phyloP scores from a whole-genome alignment of 225 moss, liverwort and hornwort genomes.

The Pleurozium schreberi region DNA sequence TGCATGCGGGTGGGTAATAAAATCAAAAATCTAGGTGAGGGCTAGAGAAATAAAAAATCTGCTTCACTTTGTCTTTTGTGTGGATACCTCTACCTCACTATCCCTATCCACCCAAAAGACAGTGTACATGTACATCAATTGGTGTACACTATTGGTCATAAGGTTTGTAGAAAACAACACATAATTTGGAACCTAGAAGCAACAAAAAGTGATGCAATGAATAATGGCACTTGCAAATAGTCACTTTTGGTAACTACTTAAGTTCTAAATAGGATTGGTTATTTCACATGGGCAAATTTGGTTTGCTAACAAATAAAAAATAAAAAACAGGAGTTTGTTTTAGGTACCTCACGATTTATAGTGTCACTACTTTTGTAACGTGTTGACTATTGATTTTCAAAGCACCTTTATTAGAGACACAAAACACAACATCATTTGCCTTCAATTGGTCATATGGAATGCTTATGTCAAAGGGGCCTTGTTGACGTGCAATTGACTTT shows the following conservation, averaged over 20 bases:
- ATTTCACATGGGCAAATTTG: not conserved
- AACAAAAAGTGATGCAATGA: not conserved
- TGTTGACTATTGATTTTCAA: slow-evolving; percentile 25
- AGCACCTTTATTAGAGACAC: not conserved
- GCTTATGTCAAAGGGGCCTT: slow-evolving; percentile 59
- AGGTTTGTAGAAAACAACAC: not conserved
- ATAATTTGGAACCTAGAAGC: not conserved
- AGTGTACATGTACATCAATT: too few relatives aligned
- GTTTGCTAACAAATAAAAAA: not conserved
- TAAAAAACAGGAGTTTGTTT: not conserved
- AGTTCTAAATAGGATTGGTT: accelerated
- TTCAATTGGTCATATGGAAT: slow-evolving; percentile 65
- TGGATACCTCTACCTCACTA: too few relatives aligned
- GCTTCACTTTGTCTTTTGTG: too few relatives aligned
- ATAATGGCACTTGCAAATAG: accelerated
- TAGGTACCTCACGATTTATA: not conserved
- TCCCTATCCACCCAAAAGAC: too few relatives aligned
- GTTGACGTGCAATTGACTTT: slow-evolving; percentile 58
- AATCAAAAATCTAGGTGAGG: too few relatives aligned
- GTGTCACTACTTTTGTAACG: not conserved
- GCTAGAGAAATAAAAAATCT: too few relatives aligned
- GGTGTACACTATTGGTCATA: not conserved
- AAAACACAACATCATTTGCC: slow-evolving; percentile 49
- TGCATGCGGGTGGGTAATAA: too few relatives aligned
- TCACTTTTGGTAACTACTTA: not conserved